Conservation (phyloP, 768 basidiomycete species). For the Tricholoma saponaceum region DNA sequence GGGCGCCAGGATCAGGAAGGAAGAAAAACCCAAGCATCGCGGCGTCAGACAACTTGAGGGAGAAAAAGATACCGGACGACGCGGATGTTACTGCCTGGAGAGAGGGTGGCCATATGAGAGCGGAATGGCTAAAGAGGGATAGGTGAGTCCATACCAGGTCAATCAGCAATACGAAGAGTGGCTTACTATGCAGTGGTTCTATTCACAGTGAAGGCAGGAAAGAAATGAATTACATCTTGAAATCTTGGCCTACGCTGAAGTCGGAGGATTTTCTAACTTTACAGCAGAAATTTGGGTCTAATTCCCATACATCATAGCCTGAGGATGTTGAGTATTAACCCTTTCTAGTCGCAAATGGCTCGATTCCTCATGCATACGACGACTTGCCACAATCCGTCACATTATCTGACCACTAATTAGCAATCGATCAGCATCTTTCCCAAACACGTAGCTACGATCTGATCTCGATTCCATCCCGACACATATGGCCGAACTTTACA, state of each 20-base stretch:
- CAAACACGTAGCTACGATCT: background rate
- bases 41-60: constrained; percentile 32
- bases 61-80: constrained; percentile 26
- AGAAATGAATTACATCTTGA: constrained; percentile 49
- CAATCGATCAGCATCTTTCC: background rate
- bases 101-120: constrained; percentile 43
- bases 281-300: constrained; percentile 54
- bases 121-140: constrained; percentile 59
- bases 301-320: constrained; percentile 14
- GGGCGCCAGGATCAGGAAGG: constrained; percentile 20
- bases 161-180: background rate
- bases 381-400: background rate
- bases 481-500: too few relatives aligned
- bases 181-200: constrained; percentile 7
- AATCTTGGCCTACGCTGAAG: constrained; percentile 45
- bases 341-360: too few relatives aligned
- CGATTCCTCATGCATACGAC: too few relatives aligned
- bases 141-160: constrained; percentile 31
- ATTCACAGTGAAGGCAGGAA: constrained; percentile 46
- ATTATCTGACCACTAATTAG: background rate
- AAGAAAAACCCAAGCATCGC: constrained; percentile 29
- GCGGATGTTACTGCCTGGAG: constrained; percentile 45
- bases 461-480: constrained; percentile 12
- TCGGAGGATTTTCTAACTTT: constrained; percentile 49
- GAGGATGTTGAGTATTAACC: too few relatives aligned